Percentiles rank a stretch among this genome's conserved stretches.
Evolutionary conservation across 192 early-diverging fungal species (phyloP).

Genomic region (Chytriomyces sp.): DNA sequence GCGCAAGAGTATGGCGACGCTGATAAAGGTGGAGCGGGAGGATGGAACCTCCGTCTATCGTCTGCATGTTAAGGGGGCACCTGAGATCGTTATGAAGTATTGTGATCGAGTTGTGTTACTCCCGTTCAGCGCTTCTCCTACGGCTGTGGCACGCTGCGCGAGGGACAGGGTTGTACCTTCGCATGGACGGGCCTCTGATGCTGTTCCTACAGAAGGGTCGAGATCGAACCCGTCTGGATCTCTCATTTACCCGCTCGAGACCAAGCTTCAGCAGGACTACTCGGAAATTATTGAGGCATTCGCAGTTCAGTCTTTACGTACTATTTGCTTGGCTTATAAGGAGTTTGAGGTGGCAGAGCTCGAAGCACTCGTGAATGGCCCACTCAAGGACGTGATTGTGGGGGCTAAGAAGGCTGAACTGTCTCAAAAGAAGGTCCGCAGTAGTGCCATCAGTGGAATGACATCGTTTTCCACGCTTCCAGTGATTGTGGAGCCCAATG

Average conservation of each 20-base stretch:
- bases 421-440: neutral
- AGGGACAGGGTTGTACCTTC: conserved; percentile 28
- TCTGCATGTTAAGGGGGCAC: conserved; percentile 91
- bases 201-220: conserved; percentile 13
- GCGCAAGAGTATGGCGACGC: conserved; percentile 89
- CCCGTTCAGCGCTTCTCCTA: conserved; percentile 33
- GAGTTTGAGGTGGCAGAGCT: conserved; percentile 32
- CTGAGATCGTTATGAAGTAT: conserved; percentile 29
- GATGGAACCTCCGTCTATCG: conserved; percentile 44
- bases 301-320: conserved; percentile 81
- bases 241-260: conserved; percentile 12
- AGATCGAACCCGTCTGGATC: conserved; percentile 15
- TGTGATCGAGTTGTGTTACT: conserved; percentile 26
- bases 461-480: neutral
- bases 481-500: neutral
- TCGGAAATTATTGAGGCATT: conserved; percentile 65
- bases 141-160: conserved; percentile 58
- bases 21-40: conserved; percentile 59
- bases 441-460: neutral
- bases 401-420: conserved; percentile 21
- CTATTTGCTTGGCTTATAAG: conserved; percentile 79
- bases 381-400: conserved; percentile 13
- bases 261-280: conserved; percentile 15
- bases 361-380: conserved; percentile 16
- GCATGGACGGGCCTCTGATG: conserved; percentile 15